Conservation (phyloP, 2,329 filamentous ascomycete genomes). For the Acrocalymma vagum region DNA sequence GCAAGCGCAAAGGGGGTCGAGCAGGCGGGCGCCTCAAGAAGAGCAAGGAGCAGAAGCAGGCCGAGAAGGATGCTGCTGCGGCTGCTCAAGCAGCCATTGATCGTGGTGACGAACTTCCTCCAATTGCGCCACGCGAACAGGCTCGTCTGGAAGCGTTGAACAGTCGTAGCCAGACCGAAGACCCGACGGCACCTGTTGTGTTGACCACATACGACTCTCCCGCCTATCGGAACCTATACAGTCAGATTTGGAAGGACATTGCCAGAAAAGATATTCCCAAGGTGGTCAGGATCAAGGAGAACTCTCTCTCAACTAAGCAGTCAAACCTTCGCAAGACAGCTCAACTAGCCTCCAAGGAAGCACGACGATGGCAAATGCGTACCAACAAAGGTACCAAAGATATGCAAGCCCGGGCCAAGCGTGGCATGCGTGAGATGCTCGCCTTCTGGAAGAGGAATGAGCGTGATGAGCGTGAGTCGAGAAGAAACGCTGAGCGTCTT, state of each 20-base stretch:
- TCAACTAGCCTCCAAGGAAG: conserved; percentile 95
- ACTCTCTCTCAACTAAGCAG: conserved; percentile 84
- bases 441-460: conserved; percentile 99
- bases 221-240: conserved; percentile 95
- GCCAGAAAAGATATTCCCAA: conserved; percentile 94
- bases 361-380: conserved; percentile 93
- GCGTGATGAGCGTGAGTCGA: conserved; percentile 91
- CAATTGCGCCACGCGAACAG: conserved; percentile 68
- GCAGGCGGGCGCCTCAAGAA: conserved; percentile 79
- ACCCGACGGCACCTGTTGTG: conserved; percentile 49
- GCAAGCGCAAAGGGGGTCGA: conserved; percentile 62
- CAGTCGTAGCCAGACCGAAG: conserved; percentile 59
- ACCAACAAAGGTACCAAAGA: conserved; percentile 99
- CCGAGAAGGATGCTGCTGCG: conserved; percentile 79
- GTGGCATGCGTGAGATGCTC: conserved; percentile 99
- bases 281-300: conserved; percentile 85
- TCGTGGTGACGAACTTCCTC: conserved; percentile 76
- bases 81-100: conserved; percentile 86
- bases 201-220: conserved; percentile 78
- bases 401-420: conserved; percentile 93
- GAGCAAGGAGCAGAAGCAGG: conserved; percentile 78
- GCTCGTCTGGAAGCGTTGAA: conserved; percentile 54
- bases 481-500: conserved; percentile 93
- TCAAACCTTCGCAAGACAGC: conserved; percentile 99
- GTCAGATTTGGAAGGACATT: conserved; percentile 96